Base-by-base conservation (phyloP, 371 early-diverging fungal species). In the Mortierella sp. region DNA sequence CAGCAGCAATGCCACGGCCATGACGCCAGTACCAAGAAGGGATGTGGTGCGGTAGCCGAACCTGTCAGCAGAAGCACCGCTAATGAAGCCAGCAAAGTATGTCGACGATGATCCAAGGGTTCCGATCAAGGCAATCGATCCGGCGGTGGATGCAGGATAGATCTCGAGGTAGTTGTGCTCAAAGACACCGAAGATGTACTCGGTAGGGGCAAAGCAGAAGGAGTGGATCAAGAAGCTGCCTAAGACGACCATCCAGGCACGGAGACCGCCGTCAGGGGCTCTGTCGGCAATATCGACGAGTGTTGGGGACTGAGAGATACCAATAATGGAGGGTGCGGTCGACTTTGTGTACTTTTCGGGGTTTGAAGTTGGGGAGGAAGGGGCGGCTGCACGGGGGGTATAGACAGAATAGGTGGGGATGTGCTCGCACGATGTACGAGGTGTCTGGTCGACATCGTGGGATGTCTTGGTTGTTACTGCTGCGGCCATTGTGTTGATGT, bases 161-260 rank as follows among this genome's bases (percentile, higher is more conserved):
- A 83, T 28, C 21, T 78, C 42, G 19, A 87, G 81, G 83, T 92
- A 92, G 48, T 91, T 81, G 0, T 84, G 77, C 74, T 89, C 83
- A 83, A 88, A 92, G 19, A 88, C 73, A 42, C 91, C 91, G 76
- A 88, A 92, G 75, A 86, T 83, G 80, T 88, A 88, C 60, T 82
- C 84, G 14, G 83, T 84, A 14, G 94, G 95, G 55, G 93, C 89
- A 9, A 91, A 89, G 52, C 90, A 88, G 68, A 92, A 86, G 75
- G 72, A 54, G 38, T 92, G 89, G 55, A 91, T 90, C 26, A 94
- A 70, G 80, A 92, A 94, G 5, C 91, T 90, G 0, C 92, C 87
- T 0, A 88, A 70, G 1, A 93, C 93, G 10, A 93, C 90, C 0
- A 91, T 28, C 94, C 94, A 95, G 21, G 91, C 94, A 52, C 91